Conservation (phyloP, 306 rosid genomes). For the Morella rubra region DNA sequence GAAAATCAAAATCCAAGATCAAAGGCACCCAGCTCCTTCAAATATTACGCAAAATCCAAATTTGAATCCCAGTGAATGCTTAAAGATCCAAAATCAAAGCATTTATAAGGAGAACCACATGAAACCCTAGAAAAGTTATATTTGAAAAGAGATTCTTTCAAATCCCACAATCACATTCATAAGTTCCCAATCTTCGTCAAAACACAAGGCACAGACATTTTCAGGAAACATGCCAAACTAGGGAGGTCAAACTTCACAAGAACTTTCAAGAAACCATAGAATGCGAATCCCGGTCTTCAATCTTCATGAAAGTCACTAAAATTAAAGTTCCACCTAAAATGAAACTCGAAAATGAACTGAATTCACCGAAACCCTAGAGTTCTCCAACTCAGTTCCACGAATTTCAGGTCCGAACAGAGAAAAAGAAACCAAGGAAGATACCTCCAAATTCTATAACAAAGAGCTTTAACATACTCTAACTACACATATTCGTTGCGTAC, state of each 20-base stretch:
- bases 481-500: slow-evolving; percentile 54
- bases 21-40: neutral
- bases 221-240: slow-evolving; percentile 29
- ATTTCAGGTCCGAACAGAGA: slow-evolving; percentile 27
- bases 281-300: neutral
- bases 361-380: slow-evolving; percentile 29
- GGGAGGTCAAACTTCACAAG: slow-evolving; percentile 14
- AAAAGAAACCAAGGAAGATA: slow-evolving; percentile 15
- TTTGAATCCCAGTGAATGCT: neutral
- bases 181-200: neutral
- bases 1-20: neutral
- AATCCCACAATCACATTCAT: slow-evolving; percentile 22
- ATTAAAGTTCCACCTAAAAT: neutral
- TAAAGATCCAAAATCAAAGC: slow-evolving; percentile 12
- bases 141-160: slow-evolving; percentile 14
- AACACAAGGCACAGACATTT: slow-evolving; percentile 18
- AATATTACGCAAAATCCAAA: neutral
- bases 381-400: slow-evolving; percentile 22
- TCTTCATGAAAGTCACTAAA: neutral
- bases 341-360: slow-evolving; percentile 16
- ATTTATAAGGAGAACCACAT: slow-evolving; percentile 22
- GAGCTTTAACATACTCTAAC: slow-evolving; percentile 36
- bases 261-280: slow-evolving; percentile 22
- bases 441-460: slow-evolving; percentile 22
- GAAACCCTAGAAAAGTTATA: slow-evolving; percentile 16